Conservation (phyloP, 208 protist genomes). For the Acanthamoeba quina region DNA sequence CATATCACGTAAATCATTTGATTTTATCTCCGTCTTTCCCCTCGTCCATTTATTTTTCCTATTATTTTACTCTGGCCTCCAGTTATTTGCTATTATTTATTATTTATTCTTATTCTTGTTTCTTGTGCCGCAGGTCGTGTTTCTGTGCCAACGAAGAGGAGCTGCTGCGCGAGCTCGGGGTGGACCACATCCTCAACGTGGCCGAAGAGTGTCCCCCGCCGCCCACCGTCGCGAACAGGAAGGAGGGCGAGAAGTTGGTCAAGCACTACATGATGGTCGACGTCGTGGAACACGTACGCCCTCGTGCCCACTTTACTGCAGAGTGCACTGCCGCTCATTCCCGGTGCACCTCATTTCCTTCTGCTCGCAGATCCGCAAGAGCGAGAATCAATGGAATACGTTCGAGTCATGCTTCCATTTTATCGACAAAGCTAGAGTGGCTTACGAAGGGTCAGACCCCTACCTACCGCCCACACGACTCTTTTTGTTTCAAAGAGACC, state of each 20-base stretch:
- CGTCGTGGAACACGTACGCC: slow-evolving; percentile 5
- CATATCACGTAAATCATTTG: background rate
- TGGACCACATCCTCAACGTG: slow-evolving; percentile 29
- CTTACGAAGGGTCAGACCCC: background rate
- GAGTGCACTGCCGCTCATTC: background rate
- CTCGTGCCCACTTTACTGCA: background rate
- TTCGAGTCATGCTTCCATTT: slow-evolving; percentile 45
- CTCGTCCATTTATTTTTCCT: too few species aligned
- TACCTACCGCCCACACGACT: background rate
- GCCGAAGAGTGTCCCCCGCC: slow-evolving; percentile 37
- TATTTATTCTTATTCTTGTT: background rate
- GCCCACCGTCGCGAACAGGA: background rate
- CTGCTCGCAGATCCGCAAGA: background rate
- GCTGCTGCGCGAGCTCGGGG: background rate
- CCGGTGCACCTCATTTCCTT: background rate
- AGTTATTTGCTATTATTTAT: too few species aligned
- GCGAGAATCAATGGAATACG: slow-evolving; percentile 47
- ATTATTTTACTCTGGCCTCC: too few species aligned
- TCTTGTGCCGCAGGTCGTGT: background rate
- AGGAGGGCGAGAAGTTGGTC: slow-evolving; percentile 43
- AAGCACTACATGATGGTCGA: slow-evolving; percentile 61
- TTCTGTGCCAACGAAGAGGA: slow-evolving; percentile 48
- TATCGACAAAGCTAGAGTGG: slow-evolving; percentile 48
- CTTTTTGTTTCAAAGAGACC: background rate
- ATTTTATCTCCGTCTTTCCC: background rate